phyloP scores from a whole-genome alignment of 805 yeast species.

The Saccharomycopsis capsularis region DNA sequence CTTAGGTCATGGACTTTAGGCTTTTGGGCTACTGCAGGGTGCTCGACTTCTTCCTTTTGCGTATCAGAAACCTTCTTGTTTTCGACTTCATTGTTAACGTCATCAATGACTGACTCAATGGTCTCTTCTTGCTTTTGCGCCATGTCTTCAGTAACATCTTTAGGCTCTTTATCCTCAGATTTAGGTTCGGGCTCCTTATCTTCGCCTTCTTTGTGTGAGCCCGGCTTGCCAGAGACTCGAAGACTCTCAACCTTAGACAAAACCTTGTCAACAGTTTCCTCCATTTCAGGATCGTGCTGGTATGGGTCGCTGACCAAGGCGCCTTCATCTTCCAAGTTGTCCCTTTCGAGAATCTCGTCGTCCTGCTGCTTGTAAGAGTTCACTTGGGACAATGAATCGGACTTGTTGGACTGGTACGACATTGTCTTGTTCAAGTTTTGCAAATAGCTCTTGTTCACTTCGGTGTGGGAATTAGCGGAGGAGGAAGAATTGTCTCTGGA shows the following conservation, averaged over 20 bases:
- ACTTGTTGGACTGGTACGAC: constrained; percentile 16
- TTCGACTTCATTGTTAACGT: constrained; percentile 10
- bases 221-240: constrained; percentile 3
- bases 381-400: constrained; percentile 5
- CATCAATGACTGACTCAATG: constrained; percentile 9
- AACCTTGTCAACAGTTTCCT: constrained; percentile 16
- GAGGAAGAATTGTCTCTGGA: constrained; percentile 7
- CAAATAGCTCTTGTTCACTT: constrained; percentile 14
- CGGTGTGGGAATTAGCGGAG: constrained; percentile 4
- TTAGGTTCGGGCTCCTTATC: constrained; percentile 21
- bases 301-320: constrained; percentile 40
- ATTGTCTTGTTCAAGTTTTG: constrained; percentile 18
- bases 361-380: constrained; percentile 21
- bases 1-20: neutral
- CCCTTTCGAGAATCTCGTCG: constrained; percentile 26
- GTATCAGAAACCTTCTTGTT: neutral
- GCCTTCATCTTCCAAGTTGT: constrained; percentile 48
- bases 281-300: constrained; percentile 22
- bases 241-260: constrained; percentile 19
- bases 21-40: neutral
- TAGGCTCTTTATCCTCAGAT: constrained; percentile 12
- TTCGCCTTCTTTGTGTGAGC: constrained; percentile 1
- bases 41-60: neutral
- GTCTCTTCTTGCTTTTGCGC: constrained; percentile 6
- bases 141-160: neutral